Evolutionary conservation across 306 rosid species (phyloP).

Genomic region (Prunus padus): DNA sequence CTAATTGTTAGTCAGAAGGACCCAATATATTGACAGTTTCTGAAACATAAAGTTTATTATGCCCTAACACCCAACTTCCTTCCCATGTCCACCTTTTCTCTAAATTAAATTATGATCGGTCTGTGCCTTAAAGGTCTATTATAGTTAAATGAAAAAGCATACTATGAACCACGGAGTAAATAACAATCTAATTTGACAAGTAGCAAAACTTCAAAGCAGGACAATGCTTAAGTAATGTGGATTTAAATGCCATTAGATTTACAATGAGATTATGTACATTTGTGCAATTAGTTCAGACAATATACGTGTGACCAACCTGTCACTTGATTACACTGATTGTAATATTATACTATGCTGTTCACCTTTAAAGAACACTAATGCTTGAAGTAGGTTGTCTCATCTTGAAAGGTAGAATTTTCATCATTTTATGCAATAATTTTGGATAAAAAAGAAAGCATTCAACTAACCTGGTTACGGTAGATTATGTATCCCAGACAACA

Average conservation of each 20-base stretch:
- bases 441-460: background rate
- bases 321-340: too few relatives aligned
- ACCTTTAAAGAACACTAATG: too few relatives aligned
- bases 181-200: background rate
- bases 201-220: background rate
- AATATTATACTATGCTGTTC: too few relatives aligned
- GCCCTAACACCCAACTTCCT: background rate
- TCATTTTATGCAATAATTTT: background rate
- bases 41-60: background rate
- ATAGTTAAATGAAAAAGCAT: background rate
- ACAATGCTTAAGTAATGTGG: background rate
- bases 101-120: background rate
- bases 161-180: background rate
- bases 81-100: background rate
- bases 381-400: too few relatives aligned
- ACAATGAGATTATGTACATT: background rate
- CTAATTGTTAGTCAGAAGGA: background rate
- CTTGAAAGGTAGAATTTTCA: too few relatives aligned
- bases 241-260: background rate
- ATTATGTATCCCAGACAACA: constrained; percentile 66
- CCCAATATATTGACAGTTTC: background rate
- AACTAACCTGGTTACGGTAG: constrained; percentile 72
- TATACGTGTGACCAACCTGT: too few relatives aligned
- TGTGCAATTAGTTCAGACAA: too few relatives aligned
- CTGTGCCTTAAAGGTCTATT: background rate